phyloP scores from a whole-genome alignment of 106 monocot genomes.

The Phalaenopsis equestris region DNA sequence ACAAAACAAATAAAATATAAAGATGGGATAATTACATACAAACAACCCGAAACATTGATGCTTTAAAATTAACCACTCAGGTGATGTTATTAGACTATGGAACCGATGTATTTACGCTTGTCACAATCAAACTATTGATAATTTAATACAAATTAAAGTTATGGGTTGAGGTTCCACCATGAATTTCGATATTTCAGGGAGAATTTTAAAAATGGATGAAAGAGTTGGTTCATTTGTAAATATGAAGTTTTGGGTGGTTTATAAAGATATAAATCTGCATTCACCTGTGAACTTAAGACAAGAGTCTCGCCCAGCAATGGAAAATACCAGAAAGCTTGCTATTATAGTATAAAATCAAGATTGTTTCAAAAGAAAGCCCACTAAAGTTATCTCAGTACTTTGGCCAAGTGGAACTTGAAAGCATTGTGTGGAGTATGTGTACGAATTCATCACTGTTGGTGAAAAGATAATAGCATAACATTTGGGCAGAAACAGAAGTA shows the following conservation, averaged over 20 bases:
- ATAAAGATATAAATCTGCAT: neutral
- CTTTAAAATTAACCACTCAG: no score
- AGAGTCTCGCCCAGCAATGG: neutral
- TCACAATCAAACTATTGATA: no score
- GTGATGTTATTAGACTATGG: no score
- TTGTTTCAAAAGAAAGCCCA: neutral
- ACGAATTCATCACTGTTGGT: neutral
- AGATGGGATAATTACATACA: neutral
- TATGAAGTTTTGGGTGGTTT: no score
- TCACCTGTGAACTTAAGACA: neutral
- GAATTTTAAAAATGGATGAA: no score
- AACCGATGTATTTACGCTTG: no score
- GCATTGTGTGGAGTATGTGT: neutral
- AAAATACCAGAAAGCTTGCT: conserved; percentile 1
- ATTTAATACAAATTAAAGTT: no score
- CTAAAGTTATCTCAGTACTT: neutral
- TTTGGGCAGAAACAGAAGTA: neutral
- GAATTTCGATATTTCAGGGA: no score
- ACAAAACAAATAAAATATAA: neutral
- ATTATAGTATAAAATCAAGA: neutral
- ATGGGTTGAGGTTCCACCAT: no score
- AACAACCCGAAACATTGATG: no score
- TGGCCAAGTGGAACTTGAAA: neutral
- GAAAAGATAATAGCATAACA: neutral
- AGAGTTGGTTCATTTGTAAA: no score